Conservation (phyloP, 768 basidiomycete genomes). For the Phylloporus sp. region DNA sequence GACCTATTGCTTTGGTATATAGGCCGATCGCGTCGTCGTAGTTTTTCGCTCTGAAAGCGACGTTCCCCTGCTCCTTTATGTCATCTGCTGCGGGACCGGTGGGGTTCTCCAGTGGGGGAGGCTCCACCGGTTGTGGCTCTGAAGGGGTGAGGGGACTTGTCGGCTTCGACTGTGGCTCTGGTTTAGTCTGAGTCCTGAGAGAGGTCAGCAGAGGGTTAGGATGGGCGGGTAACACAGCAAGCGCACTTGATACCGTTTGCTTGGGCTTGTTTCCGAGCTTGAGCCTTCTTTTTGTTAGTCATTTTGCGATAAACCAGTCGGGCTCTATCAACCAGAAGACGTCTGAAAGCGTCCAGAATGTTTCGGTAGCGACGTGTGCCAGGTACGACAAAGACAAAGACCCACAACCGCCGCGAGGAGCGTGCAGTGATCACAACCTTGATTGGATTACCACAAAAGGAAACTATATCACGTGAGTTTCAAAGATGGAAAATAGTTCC, state of each 20-base stretch:
- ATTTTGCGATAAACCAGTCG: slow-evolving; percentile 13
- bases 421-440: slow-evolving; percentile 6
- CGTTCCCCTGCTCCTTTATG: slow-evolving; percentile 73
- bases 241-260: slow-evolving; percentile 25
- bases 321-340: background rate
- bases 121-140: slow-evolving; percentile 3
- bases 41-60: slow-evolving; percentile 59
- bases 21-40: slow-evolving; percentile 67
- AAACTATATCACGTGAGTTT: slow-evolving; percentile 9
- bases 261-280: slow-evolving; percentile 27
- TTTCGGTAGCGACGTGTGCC: background rate
- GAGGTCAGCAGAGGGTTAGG: slow-evolving; percentile 5
- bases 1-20: slow-evolving; percentile 74
- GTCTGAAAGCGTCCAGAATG: slow-evolving; percentile 11
- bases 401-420: too few relatives aligned
- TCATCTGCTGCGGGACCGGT: slow-evolving; percentile 43
- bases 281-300: slow-evolving; percentile 31
- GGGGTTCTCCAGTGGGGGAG: slow-evolving; percentile 15
- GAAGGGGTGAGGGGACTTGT: slow-evolving; percentile 18
- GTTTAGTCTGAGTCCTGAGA: slow-evolving; percentile 15
- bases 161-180: slow-evolving; percentile 5
- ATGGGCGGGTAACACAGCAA: background rate
- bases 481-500: slow-evolving; percentile 11
- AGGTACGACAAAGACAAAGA: background rate
- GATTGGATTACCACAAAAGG: slow-evolving; percentile 7